Evolutionary conservation across 768 basidiomycete species (phyloP).

Genomic region (Tulasnella sp.): DNA sequence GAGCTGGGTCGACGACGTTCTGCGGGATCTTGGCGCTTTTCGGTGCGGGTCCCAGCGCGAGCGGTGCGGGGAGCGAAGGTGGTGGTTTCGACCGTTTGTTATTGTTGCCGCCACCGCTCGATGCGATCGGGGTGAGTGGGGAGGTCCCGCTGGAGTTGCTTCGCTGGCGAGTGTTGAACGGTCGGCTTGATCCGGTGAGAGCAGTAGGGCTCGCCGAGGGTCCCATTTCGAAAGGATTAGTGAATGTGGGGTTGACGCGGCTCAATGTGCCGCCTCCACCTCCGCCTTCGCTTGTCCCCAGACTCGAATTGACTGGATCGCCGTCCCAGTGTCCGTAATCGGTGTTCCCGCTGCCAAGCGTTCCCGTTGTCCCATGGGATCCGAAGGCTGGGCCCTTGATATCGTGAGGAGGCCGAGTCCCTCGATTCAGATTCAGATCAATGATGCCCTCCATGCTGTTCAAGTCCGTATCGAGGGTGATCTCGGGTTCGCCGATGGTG

Average conservation of each 20-base stretch:
- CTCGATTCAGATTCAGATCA: constrained; percentile 31
- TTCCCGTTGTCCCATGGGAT: background rate
- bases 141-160: background rate
- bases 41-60: background rate
- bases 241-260: background rate
- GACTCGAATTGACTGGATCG: background rate
- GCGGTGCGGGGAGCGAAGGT: background rate
- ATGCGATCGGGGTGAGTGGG: background rate
- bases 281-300: constrained; percentile 9
- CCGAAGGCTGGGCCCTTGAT: background rate
- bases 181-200: background rate
- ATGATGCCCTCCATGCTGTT: constrained; percentile 77
- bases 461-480: constrained; percentile 54
- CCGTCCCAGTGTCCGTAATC: background rate
- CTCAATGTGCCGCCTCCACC: background rate
- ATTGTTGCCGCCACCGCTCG: background rate
- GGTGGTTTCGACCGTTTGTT: background rate
- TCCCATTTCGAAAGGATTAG: background rate
- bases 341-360: background rate
- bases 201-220: background rate
- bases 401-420: constrained; percentile 8
- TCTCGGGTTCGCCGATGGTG: constrained; percentile 17
- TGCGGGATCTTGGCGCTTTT: background rate
- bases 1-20: background rate
- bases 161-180: background rate